Percentiles rank a stretch among this genome's conserved stretches.
These are phyloP conservation scores for Drosera capensis DNA, from an alignment of 148 eudicot species.

Conservation along the genomic window DNA sequence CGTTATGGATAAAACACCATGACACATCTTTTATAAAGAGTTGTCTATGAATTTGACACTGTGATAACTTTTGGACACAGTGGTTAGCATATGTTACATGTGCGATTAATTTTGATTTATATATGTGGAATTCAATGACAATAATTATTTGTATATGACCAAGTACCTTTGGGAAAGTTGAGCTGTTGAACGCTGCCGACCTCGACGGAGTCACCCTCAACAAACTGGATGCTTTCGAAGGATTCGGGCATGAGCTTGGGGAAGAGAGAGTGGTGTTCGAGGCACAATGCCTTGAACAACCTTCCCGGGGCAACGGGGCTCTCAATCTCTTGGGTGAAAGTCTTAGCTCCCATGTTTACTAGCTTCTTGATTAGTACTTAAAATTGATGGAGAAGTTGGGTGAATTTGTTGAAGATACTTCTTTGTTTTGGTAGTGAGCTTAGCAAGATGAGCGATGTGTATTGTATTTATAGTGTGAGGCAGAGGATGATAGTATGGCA, in stretches of 20 bases:
- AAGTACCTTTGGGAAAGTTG: constrained; percentile 9
- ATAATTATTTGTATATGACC: neutral
- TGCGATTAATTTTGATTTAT: neutral
- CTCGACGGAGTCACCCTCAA: constrained; percentile 7
- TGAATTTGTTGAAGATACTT: neutral
- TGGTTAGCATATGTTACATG: no score
- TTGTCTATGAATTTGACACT: no score
- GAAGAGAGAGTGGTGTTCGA: constrained; percentile 8
- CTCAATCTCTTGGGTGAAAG: neutral
- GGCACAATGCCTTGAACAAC: constrained; percentile 8
- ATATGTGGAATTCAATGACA: neutral
- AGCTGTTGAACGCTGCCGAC: constrained; percentile 9
- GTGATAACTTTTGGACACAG: no score
- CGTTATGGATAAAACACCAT: no score
- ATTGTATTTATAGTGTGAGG: neutral
- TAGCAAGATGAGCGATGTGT: neutral
- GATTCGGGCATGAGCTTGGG: constrained; percentile 11
- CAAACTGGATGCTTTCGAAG: constrained; percentile 7
- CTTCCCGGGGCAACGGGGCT: neutral
- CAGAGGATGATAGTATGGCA: neutral
- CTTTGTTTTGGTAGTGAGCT: neutral
- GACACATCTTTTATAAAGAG: no score
- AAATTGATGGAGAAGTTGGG: no score
- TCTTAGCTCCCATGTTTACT: neutral
- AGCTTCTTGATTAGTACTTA: no score